A percentile compares a stretch with the other conserved stretches of the same genome.
phyloP scores from a whole-genome alignment of 805 yeast species.

The Suhomyces tanzawaensis region DNA sequence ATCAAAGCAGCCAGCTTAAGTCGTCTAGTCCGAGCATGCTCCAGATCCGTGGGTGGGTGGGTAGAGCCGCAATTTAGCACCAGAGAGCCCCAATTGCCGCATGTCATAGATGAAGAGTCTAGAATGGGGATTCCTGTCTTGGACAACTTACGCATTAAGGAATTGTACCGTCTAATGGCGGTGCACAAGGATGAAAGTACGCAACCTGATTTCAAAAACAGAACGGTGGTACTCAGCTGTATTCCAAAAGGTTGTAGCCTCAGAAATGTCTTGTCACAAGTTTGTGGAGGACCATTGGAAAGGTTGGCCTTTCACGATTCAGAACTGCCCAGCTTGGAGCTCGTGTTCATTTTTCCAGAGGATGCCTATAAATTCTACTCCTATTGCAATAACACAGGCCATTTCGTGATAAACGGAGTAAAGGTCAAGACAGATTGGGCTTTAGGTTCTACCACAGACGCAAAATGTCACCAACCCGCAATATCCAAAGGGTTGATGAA shows the following conservation, averaged over 20 bases:
- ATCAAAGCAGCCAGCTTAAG: constrained; percentile 6
- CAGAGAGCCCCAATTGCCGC: neutral
- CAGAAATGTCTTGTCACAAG: constrained; percentile 49
- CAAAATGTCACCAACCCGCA: constrained; percentile 17
- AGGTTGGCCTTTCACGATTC: constrained; percentile 33
- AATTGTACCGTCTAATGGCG: neutral
- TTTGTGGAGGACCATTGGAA: constrained; percentile 71
- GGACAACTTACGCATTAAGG: no score
- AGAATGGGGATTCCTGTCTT: no score
- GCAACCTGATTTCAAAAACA: neutral
- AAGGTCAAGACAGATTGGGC: constrained; percentile 51
- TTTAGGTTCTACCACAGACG: constrained; percentile 19
- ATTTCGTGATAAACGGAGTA: constrained; percentile 59
- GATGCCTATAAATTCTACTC: constrained; percentile 55
- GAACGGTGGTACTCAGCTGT: constrained; percentile 21
- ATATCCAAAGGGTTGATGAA: constrained; percentile 21
- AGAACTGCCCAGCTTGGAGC: constrained; percentile 29
- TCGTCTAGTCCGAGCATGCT: constrained; percentile 6
- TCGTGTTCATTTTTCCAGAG: constrained; percentile 51
- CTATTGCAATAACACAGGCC: constrained; percentile 47
- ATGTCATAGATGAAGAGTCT: no score
- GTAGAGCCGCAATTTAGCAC: neutral
- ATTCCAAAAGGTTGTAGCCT: constrained; percentile 46
- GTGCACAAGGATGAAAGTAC: neutral
- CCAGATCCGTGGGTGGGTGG: constrained; percentile 1